Evolutionary conservation across 2,329 filamentous ascomycete species (phyloP).

Genomic region (Colletotrichum theobromicola): DNA sequence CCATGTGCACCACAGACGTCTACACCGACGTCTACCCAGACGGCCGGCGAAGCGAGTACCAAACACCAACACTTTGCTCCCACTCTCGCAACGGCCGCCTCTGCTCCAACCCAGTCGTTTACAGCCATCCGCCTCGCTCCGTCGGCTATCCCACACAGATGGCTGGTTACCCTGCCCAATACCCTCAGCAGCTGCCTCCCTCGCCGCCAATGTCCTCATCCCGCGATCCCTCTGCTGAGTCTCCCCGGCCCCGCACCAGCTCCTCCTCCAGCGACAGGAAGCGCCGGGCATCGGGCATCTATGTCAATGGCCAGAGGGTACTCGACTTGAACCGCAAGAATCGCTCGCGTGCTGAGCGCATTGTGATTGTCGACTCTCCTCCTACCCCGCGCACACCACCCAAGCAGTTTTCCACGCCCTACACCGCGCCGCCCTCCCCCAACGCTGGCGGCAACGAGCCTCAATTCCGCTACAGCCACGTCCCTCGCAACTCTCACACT

Average conservation of each 20-base stretch:
- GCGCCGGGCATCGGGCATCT: conserved; percentile 38
- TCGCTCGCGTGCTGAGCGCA: conserved; percentile 44
- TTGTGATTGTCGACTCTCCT: conserved; percentile 49
- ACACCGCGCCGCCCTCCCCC: conserved; percentile 42
- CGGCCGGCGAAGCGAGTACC: conserved; percentile 40
- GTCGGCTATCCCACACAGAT: conserved; percentile 30
- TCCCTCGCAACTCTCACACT: conserved; percentile 20
- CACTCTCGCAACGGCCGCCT: conserved; percentile 42
- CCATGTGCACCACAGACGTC: conserved; percentile 56
- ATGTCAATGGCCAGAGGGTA: conserved; percentile 41
- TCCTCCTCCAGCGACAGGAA: conserved; percentile 33
- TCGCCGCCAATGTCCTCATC: conserved; percentile 38
- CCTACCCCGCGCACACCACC: conserved; percentile 52
- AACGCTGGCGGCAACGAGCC: conserved; percentile 22
- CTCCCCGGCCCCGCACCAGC: conserved; percentile 38
- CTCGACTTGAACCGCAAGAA: conserved; percentile 37
- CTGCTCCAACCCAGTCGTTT: conserved; percentile 45
- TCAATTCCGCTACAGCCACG: conserved; percentile 25
- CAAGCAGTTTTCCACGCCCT: conserved; percentile 42
- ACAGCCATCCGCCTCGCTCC: conserved; percentile 45
- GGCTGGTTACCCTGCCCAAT: conserved; percentile 28
- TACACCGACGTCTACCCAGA: conserved; percentile 54
- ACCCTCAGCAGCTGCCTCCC: conserved; percentile 39
- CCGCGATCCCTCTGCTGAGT: conserved; percentile 37
- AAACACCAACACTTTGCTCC: conserved; percentile 40